Conservation (phyloP, 2,329 filamentous ascomycete genomes). For the Cladosporium sphaerospermum region DNA sequence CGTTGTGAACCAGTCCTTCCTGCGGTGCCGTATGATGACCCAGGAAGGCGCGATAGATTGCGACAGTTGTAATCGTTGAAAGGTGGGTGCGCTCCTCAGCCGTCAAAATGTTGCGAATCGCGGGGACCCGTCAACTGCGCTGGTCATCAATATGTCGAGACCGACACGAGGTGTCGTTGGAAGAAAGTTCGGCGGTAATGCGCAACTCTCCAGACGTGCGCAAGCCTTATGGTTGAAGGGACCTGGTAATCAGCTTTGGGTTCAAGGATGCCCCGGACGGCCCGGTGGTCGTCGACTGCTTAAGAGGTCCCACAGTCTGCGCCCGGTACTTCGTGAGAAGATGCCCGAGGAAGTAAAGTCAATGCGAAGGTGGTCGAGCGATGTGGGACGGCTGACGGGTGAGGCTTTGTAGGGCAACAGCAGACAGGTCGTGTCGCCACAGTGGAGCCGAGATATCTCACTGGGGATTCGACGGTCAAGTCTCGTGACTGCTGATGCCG, state of each 20-base stretch:
- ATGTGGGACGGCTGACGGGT: neutral
- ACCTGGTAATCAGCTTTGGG: neutral
- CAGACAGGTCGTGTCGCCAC: conserved; percentile 6
- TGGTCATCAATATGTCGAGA: neutral
- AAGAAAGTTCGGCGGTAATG: neutral
- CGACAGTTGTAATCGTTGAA: too few relatives aligned
- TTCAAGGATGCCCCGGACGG: conserved; percentile 3
- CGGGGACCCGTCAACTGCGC: neutral
- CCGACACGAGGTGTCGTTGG: neutral
- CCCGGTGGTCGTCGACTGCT: conserved; percentile 3
- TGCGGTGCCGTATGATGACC: neutral
- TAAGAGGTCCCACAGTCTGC: conserved; percentile 4
- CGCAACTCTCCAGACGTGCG: neutral
- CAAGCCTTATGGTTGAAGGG: neutral
- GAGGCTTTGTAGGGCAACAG: neutral
- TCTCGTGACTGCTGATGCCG: conserved; percentile 2
- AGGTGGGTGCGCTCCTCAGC: neutral
- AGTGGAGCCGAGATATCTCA: conserved; percentile 5
- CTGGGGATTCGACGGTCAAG: neutral
- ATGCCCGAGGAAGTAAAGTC: neutral
- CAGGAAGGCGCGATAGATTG: too few relatives aligned
- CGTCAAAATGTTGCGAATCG: neutral
- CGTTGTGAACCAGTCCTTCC: neutral
- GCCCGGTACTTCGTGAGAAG: neutral
- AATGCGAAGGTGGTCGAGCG: neutral